Evolutionary conservation across 2,329 filamentous ascomycete genomes (phyloP).

Genomic region (Nothophoma quercina): DNA sequence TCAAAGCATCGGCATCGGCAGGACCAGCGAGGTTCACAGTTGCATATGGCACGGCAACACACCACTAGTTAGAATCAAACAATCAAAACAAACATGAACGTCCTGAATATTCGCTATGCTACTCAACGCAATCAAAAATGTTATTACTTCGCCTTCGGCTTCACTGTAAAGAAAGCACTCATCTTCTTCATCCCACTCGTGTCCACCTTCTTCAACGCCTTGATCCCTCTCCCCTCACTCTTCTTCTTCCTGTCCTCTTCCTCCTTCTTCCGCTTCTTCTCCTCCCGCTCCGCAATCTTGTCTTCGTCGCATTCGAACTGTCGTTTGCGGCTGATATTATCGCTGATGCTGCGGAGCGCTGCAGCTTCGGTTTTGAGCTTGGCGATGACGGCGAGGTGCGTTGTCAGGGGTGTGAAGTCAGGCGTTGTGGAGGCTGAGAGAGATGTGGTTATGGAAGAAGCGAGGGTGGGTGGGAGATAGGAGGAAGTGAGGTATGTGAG

Average conservation of each 20-base stretch:
- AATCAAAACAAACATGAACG: constrained; percentile 6
- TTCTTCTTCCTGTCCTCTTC: constrained; percentile 90
- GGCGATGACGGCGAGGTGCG: constrained; percentile 72
- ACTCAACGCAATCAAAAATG: too few species aligned
- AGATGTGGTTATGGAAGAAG: constrained; percentile 46
- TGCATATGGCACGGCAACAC: background rate
- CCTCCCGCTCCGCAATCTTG: constrained; percentile 66
- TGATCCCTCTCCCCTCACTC: constrained; percentile 77
- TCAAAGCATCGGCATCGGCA: constrained; percentile 1
- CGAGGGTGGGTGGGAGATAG: constrained; percentile 61
- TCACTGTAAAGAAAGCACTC: constrained; percentile 89
- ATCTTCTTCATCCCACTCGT: constrained; percentile 96
- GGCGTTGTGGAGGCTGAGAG: constrained; percentile 52
- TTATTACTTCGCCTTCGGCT: constrained; percentile 43
- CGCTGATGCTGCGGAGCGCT: constrained; percentile 70
- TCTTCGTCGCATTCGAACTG: constrained; percentile 67
- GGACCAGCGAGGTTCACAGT: background rate
- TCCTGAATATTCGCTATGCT: too few species aligned
- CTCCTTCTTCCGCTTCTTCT: constrained; percentile 85
- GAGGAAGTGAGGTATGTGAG: constrained; percentile 69
- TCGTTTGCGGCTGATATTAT: constrained; percentile 74
- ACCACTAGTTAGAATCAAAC: constrained; percentile 5
- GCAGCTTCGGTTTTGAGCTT: constrained; percentile 75
- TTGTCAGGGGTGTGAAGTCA: constrained; percentile 75
- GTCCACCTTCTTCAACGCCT: constrained; percentile 87